These are phyloP conservation scores for Acrocalymma vagum DNA, from an alignment of 2,329 filamentous ascomycete species.

Conservation along the genomic window DNA sequence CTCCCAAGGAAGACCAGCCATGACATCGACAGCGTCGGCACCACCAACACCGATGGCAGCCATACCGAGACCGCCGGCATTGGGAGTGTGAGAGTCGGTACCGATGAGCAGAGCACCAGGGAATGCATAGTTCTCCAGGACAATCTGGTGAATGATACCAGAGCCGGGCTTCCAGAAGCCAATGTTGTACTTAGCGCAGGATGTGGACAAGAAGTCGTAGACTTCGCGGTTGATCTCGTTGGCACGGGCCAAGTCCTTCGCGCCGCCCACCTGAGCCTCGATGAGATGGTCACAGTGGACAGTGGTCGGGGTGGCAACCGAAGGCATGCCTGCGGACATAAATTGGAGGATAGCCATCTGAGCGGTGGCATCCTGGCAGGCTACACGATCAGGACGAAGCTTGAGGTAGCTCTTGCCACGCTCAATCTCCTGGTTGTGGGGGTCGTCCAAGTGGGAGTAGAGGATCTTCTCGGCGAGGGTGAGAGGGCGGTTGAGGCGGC, in stretches of 20 bases:
- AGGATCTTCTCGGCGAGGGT: constrained; percentile 98
- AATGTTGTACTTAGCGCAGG: constrained; percentile 99
- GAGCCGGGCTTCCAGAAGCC: constrained; percentile 99
- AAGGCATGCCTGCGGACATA: constrained; percentile 98
- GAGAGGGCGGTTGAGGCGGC: constrained; percentile 89
- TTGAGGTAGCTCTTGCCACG: constrained; percentile 95
- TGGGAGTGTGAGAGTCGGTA: constrained; percentile 97
- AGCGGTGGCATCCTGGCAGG: constrained; percentile 98
- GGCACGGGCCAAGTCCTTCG: constrained; percentile 91
- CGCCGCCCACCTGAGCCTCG: constrained; percentile 92
- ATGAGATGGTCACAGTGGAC: constrained; percentile 99
- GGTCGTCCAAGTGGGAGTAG: constrained; percentile 98
- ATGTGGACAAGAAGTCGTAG: constrained; percentile 93
- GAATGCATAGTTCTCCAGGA: constrained; percentile 99
- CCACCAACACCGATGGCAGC: constrained; percentile 95
- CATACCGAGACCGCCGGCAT: constrained; percentile 96
- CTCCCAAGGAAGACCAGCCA: constrained; percentile 97
- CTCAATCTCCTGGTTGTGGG: constrained; percentile 94
- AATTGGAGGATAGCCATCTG: constrained; percentile 99
- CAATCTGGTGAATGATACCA: constrained; percentile 99
- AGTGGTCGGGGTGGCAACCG: constrained; percentile 91
- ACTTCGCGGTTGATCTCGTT: constrained; percentile 98
- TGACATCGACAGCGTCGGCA: constrained; percentile 98
- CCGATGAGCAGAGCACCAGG: constrained; percentile 97
- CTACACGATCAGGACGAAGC: constrained; percentile 95